Percentiles rank a stretch among this genome's conserved stretches.
Conservation (phyloP, 805 yeast genomes). For the Lipomyces yamadae region DNA sequence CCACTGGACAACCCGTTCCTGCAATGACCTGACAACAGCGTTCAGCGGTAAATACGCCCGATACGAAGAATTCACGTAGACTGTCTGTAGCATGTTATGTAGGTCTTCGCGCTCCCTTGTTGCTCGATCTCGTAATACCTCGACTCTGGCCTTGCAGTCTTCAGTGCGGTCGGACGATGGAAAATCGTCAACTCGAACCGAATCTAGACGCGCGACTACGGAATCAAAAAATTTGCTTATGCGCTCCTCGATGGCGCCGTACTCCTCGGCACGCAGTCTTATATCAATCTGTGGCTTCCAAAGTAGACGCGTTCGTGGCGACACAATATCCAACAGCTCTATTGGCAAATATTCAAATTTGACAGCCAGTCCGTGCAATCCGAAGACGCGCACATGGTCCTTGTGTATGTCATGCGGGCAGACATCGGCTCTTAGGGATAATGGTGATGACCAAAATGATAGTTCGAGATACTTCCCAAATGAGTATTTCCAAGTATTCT, state of each 20-base stretch:
- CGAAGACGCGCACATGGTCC: constrained; percentile 83
- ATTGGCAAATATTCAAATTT: constrained; percentile 76
- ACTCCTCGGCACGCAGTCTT: constrained; percentile 66
- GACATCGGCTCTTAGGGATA: constrained; percentile 62
- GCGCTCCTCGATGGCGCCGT: constrained; percentile 57
- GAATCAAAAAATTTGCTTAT: constrained; percentile 71
- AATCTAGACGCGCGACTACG: constrained; percentile 65
- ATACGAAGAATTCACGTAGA: constrained; percentile 61
- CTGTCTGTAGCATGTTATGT: constrained; percentile 52
- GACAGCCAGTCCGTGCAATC: constrained; percentile 76
- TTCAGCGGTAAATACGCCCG: constrained; percentile 75
- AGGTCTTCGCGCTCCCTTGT: constrained; percentile 57
- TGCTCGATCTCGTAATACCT: constrained; percentile 60
- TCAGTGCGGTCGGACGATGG: constrained; percentile 66
- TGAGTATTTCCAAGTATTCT: constrained; percentile 85
- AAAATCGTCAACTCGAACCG: constrained; percentile 80
- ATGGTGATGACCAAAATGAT: constrained; percentile 70
- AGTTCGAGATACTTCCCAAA: constrained; percentile 92
- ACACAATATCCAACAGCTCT: constrained; percentile 75
- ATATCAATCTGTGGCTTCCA: constrained; percentile 78
- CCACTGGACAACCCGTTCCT: constrained; percentile 85
- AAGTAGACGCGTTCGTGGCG: constrained; percentile 71
- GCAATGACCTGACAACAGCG: constrained; percentile 68
- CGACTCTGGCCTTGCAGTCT: constrained; percentile 65
- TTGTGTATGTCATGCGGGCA: constrained; percentile 83